phyloP scores from a whole-genome alignment of 208 protist genomes.

The Trichomonas vaginalis region DNA sequence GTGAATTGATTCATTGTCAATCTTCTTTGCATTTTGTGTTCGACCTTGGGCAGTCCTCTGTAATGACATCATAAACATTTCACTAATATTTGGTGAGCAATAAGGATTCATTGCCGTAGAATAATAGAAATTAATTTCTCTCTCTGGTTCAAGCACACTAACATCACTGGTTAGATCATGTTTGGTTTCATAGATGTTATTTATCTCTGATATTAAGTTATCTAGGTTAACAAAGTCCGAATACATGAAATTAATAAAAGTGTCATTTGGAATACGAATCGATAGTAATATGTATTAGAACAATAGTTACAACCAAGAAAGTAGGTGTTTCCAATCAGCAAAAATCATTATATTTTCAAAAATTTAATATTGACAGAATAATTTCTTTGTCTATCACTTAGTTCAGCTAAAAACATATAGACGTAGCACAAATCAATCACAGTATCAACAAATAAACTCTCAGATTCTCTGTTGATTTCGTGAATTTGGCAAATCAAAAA shows the following conservation, averaged over 20 bases:
- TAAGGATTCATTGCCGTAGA: neutral
- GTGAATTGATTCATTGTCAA: neutral
- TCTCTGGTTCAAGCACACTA: neutral
- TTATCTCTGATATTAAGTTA: neutral
- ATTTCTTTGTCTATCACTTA: too few species aligned
- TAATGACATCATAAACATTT: neutral
- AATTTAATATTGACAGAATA: too few species aligned
- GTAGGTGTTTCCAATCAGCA: too few species aligned
- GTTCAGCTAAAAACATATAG: too few species aligned
- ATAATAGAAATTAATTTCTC: neutral
- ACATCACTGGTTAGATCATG: neutral
- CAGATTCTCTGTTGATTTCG: too few species aligned
- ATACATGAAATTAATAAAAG: neutral
- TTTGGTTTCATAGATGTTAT: neutral
- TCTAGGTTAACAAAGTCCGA: neutral
- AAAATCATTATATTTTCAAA: too few species aligned
- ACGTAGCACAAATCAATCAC: too few species aligned
- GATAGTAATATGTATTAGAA: too few species aligned
- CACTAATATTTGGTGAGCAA: neutral
- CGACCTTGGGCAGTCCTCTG: neutral
- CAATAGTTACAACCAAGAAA: too few species aligned
- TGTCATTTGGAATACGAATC: too few species aligned
- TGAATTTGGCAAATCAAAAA: too few species aligned
- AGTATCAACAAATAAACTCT: too few species aligned
- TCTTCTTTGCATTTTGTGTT: neutral